phyloP scores from a whole-genome alignment of 768 basidiomycete species.

The Lactarius psammicola region DNA sequence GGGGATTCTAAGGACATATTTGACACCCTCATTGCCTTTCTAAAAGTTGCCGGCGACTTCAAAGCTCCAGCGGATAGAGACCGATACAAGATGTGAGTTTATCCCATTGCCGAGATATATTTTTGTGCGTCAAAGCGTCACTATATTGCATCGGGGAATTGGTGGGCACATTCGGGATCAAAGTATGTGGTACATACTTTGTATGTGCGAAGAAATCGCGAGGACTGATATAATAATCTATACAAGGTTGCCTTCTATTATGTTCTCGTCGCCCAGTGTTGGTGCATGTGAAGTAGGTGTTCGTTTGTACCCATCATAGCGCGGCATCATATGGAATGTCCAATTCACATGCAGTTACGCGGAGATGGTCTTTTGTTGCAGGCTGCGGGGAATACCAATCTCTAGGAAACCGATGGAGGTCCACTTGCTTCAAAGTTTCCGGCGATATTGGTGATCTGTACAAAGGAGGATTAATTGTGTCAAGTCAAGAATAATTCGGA shows the following conservation, averaged over 20 bases:
- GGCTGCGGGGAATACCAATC: neutral
- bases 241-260: neutral
- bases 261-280: neutral
- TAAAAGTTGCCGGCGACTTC: conserved; percentile 71
- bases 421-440: neutral
- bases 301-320: neutral
- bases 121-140: conserved; percentile 58
- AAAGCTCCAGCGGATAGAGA: conserved; percentile 62
- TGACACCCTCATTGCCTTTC: conserved; percentile 76
- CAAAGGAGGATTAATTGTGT: neutral
- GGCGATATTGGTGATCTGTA: neutral
- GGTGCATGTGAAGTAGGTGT: neutral
- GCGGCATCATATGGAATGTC: neutral
- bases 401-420: neutral
- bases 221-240: neutral
- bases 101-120: conserved; percentile 1
- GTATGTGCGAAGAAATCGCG: neutral
- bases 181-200: conserved; percentile 50
- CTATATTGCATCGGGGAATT: conserved; percentile 87
- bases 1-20: conserved; percentile 85
- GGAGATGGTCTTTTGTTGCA: neutral
- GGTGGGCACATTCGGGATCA: conserved; percentile 79
- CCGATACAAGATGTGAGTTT: conserved; percentile 60
- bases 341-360: neutral
- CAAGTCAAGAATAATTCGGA: neutral